A percentile compares a stretch with the other conserved stretches of the same genome.
These are phyloP conservation scores for Beverwykella pulmonaria DNA, from an alignment of 495 filamentous ascomycete genomes.

Conservation along the genomic window DNA sequence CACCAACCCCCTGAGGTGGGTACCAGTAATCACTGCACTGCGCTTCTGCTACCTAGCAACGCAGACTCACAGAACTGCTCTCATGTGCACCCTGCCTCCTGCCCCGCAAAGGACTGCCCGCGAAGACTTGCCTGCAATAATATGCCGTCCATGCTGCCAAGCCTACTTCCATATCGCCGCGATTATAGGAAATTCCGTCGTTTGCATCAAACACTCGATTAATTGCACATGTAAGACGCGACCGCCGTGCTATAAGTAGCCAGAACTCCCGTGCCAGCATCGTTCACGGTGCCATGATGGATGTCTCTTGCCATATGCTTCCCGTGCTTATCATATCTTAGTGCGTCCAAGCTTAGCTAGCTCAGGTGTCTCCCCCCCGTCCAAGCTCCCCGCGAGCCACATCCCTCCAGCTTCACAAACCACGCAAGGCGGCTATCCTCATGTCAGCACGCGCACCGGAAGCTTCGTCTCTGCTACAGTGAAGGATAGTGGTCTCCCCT, in stretches of 20 bases:
- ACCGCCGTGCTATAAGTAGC: background rate
- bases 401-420: background rate
- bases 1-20: no score
- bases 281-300: background rate
- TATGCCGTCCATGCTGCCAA: slow-evolving; percentile 5
- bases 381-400: background rate
- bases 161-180: slow-evolving; percentile 14
- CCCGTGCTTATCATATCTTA: background rate
- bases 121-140: background rate
- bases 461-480: background rate
- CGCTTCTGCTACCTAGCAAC: no score
- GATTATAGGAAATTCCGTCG: background rate
- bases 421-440: background rate
- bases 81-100: no score
- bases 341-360: background rate
- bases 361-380: background rate
- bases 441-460: background rate
- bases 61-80: no score
- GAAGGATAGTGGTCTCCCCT: background rate
- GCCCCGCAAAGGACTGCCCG: no score
- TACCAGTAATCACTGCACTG: no score
- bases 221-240: background rate
- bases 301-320: no score
- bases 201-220: slow-evolving; percentile 1
- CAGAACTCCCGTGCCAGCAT: no score